A percentile compares a stretch with the other conserved stretches of the same genome.
phyloP scores from a whole-genome alignment of 805 yeast species.

The Hanseniaspora mollemarum region DNA sequence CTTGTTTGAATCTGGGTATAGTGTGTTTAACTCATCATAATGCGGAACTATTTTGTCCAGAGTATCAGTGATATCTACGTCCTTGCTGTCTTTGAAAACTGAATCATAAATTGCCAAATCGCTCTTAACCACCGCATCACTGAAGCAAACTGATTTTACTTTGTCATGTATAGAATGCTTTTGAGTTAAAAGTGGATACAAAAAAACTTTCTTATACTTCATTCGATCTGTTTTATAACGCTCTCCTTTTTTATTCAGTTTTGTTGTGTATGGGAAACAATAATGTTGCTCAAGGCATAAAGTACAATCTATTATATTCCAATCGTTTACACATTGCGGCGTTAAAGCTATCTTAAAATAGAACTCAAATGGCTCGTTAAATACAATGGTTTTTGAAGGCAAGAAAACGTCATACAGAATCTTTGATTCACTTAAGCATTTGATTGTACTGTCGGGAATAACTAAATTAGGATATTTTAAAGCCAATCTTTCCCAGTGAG shows the following conservation, averaged over 20 bases:
- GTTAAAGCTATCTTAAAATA: slow-evolving; percentile 1
- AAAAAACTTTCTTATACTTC: slow-evolving; percentile 11
- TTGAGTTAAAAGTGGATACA: neutral
- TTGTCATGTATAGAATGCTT: neutral
- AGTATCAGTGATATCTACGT: neutral
- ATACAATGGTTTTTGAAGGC: slow-evolving; percentile 10
- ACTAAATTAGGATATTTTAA: neutral
- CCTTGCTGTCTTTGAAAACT: neutral
- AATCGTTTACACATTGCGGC: slow-evolving; percentile 1
- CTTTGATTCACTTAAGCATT: neutral
- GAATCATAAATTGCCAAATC: slow-evolving; percentile 1
- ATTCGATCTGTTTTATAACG: neutral
- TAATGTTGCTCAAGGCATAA: slow-evolving; percentile 10
- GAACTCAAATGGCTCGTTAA: slow-evolving; percentile 13
- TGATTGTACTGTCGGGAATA: neutral
- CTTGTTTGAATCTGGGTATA: neutral
- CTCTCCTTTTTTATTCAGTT: slow-evolving; percentile 3
- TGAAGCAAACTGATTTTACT: neutral
- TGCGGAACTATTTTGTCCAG: slow-evolving; percentile 6
- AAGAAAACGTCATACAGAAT: slow-evolving; percentile 8
- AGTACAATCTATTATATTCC: slow-evolving; percentile 5
- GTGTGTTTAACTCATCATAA: slow-evolving; percentile 11
- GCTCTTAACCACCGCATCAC: neutral
- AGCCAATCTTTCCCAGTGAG: slow-evolving; percentile 53
- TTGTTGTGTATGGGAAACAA: slow-evolving; percentile 5